These are phyloP conservation scores for Xylaria sp. DNA, from an alignment of 2,329 filamentous ascomycete species.

Conservation along the genomic window DNA sequence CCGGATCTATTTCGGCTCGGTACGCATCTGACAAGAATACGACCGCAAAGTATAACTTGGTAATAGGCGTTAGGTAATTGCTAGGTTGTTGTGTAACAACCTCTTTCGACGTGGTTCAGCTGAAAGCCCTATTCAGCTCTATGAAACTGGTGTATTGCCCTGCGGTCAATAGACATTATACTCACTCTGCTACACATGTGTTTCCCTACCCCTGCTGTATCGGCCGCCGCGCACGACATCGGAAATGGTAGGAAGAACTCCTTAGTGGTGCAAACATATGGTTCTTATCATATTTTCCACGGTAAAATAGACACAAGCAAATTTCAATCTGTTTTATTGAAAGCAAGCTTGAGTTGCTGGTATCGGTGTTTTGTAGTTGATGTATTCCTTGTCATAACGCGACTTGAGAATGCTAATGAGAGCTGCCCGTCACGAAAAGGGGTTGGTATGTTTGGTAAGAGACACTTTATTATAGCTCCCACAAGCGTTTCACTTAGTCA, in stretches of 20 bases:
- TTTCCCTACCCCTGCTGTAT: background rate
- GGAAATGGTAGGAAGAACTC: background rate
- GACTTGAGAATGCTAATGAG: too few relatives aligned
- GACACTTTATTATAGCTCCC: too few relatives aligned
- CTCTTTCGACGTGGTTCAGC: too few relatives aligned
- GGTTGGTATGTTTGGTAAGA: too few relatives aligned
- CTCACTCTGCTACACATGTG: background rate
- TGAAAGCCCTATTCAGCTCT: background rate
- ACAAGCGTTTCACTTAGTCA: too few relatives aligned
- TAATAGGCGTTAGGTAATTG: background rate
- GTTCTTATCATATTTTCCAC: background rate
- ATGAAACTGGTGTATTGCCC: background rate
- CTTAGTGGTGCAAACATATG: background rate
- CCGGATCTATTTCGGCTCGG: too few relatives aligned
- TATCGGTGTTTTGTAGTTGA: too few relatives aligned
- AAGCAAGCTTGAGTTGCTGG: background rate
- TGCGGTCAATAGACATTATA: background rate
- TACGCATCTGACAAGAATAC: too few relatives aligned
- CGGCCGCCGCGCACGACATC: background rate
- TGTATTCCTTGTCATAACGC: too few relatives aligned
- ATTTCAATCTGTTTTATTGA: background rate
- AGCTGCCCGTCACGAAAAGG: too few relatives aligned
- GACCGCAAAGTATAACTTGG: background rate
- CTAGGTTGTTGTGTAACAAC: background rate
- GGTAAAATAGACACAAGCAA: background rate